Evolutionary conservation across 176 grass and related monocot genomes (phyloP), one percentile per base, ranked within the genome.

Genomic region (Oryza rufipogon): DNA sequence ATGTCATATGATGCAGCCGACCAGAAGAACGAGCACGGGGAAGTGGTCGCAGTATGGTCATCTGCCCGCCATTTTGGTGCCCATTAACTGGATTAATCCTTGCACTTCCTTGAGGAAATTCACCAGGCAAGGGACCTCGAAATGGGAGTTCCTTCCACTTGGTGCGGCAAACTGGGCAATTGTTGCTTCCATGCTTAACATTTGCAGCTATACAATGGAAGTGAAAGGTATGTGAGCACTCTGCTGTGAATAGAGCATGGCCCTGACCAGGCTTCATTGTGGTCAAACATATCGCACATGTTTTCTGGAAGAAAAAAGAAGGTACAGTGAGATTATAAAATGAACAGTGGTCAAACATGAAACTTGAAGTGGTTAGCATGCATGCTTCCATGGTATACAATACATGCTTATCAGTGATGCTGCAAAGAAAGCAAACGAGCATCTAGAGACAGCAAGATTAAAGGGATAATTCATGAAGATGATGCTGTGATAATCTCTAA

Each of bases 71-170:
- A 83, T 89, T 85, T 74, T 90, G 92, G 10, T 76, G 51, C 68
- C 80, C 88, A 86, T 94, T 92, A 49, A 83, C 61, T 45, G 85
- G 85, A 84, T 80, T 87, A 54, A 83, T 85, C 75, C 87, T 88
- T 70, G 85, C 75, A 89, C 70, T 89, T 47, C 61, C 85, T 76
- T 81, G 82, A 54, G 84, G 74, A 17, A 80, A 61, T 76, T 89
- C 81, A 76, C 84, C 64, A 71, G 80, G 41, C 76, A 83, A 73
- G 4, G 85, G 78, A 28, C 90, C 85, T 32, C 82, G 82, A 33
- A 96, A 91, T 20, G 94, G 94, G 56, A 96, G 82, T 73, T 96
- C 94, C 88, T 93, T 96, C 94, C 94, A 96, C 80, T 91, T 91
- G 77, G 82, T 85, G 64, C 82, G 87, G 42, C 91, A 97, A 63